Evolutionary conservation across 768 basidiomycete species (phyloP).

Genomic region (Imleria badia): DNA sequence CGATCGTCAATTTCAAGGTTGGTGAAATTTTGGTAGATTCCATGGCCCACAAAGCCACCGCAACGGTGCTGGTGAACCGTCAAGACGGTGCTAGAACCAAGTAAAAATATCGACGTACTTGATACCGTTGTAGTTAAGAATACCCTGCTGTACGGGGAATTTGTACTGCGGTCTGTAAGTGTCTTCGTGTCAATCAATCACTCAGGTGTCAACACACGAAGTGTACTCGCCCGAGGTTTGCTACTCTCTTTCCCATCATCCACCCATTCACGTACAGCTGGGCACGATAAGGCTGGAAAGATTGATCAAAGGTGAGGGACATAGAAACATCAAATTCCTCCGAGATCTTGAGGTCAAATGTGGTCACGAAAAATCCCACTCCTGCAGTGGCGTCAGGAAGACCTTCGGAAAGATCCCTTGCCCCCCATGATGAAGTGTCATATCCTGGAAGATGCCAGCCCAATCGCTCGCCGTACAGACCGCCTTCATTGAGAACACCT

Average conservation of each 20-base stretch:
- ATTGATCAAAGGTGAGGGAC: conserved; percentile 68
- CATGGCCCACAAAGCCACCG: conserved; percentile 72
- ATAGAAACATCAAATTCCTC: conserved; percentile 62
- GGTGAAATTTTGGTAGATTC: conserved; percentile 48
- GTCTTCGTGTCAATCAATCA: conserved; percentile 3
- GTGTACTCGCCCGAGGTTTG: conserved; percentile 58
- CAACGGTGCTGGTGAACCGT: conserved; percentile 43
- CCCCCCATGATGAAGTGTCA: conserved; percentile 58
- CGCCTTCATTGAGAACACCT: conserved; percentile 72
- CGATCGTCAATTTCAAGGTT: conserved; percentile 51
- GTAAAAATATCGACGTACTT: conserved; percentile 45
- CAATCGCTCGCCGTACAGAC: conserved; percentile 64
- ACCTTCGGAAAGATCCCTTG: conserved; percentile 55
- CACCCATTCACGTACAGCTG: conserved; percentile 83
- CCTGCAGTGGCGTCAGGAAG: conserved; percentile 60
- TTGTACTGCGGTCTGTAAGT: conserved; percentile 63
- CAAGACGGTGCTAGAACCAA: neutral
- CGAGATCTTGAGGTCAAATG: conserved; percentile 62
- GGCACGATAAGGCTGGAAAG: conserved; percentile 67
- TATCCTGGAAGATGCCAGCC: conserved; percentile 80
- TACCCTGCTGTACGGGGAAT: conserved; percentile 84
- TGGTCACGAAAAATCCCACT: conserved; percentile 80
- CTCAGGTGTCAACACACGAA: neutral
- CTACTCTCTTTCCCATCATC: conserved; percentile 85
- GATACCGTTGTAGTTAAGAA: conserved; percentile 66